Evolutionary conservation across 2,329 filamentous ascomycete species (phyloP), one percentile per base, ranked within the genome.

Genomic region (Xylariomycetidae sp.): DNA sequence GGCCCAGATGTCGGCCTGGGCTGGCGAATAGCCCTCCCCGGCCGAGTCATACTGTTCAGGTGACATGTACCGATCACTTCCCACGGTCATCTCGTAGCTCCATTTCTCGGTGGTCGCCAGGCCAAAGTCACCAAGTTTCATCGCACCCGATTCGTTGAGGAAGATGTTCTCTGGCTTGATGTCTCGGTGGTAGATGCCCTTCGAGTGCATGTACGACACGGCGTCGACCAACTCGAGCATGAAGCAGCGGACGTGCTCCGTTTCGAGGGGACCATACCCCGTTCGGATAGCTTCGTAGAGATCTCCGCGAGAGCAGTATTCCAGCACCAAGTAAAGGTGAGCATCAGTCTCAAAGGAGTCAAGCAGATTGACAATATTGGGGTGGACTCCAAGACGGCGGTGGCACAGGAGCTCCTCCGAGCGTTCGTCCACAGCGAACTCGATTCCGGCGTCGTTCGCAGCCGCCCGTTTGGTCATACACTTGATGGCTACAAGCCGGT

Each of bases 141-240:
- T 85, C 24, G 82, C 74, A 34, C 90, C 90, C 47, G 82, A 76
- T 40, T 89, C 76, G 38, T 81, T 85, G 44, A 98, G 72, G 60
- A 98, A 96, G 61, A 98, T 95, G 70, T 98, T 98, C 72, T 98
- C 92, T 0, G 92, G 92, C 68, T 98, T 98, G 76, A 98, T 95
- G 61, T 98, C 92, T 41, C 92, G 85, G 58, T 98, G 92, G 60
- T 88, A 95, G 56, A 96, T 77, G 45, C 87, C 89, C 60, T 89
- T 89, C 43, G 76, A 74, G 61, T 98, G 92, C 64, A 95, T 87
- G 62, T 87, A 89, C 42, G 85, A 80, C 31, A 98, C 84, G 31
- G 90, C 86, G 56, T 85, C 82, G 33, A 98, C 76, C 20, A 98
- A 77, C 64, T 98, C 80, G 39, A 95, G 70, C 92, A 98, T 96